A percentile compares a stretch with the other conserved stretches of the same genome.
Evolutionary conservation across 2,329 filamentous ascomycete species (phyloP).

Genomic region (Macrophomina pseudophaseolina): DNA sequence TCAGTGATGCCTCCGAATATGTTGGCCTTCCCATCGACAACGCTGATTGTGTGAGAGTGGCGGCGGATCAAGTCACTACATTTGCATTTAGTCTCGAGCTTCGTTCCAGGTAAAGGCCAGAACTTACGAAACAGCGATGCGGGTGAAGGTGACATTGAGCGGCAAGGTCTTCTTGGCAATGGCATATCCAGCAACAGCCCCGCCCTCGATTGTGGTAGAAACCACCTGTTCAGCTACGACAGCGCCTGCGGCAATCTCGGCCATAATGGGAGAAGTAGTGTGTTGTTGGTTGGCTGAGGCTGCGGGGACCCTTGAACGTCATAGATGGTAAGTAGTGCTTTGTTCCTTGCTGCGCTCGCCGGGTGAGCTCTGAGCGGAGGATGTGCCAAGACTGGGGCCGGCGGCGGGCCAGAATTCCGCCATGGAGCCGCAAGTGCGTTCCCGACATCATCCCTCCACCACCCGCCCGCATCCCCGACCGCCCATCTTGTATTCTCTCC

Average conservation of each 20-base stretch:
- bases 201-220: conserved; percentile 45
- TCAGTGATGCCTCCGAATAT: conserved; percentile 51
- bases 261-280: conserved; percentile 35
- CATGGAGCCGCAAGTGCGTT: conserved; percentile 8
- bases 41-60: conserved; percentile 47
- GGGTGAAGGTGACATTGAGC: conserved; percentile 48
- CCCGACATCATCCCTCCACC: conserved; percentile 17
- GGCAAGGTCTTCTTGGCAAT: conserved; percentile 50
- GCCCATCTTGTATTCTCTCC: background rate
- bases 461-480: conserved; percentile 6
- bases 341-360: conserved; percentile 21
- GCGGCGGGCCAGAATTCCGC: background rate
- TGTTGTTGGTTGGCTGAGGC: conserved; percentile 2
- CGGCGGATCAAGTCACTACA: conserved; percentile 38
- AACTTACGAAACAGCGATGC: conserved; percentile 46
- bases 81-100: conserved; percentile 26
- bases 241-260: conserved; percentile 47
- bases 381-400: conserved; percentile 6
- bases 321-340: background rate
- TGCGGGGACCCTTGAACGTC: conserved; percentile 6
- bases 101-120: conserved; percentile 37
- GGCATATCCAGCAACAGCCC: conserved; percentile 47
- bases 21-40: conserved; percentile 50
- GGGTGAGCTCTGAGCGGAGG: background rate
- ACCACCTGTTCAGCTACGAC: conserved; percentile 49